A percentile compares a stretch with the other conserved stretches of the same genome.
Evolutionary conservation across 2,329 filamentous ascomycete genomes (phyloP).

Genomic region (Ophiostoma ips): DNA sequence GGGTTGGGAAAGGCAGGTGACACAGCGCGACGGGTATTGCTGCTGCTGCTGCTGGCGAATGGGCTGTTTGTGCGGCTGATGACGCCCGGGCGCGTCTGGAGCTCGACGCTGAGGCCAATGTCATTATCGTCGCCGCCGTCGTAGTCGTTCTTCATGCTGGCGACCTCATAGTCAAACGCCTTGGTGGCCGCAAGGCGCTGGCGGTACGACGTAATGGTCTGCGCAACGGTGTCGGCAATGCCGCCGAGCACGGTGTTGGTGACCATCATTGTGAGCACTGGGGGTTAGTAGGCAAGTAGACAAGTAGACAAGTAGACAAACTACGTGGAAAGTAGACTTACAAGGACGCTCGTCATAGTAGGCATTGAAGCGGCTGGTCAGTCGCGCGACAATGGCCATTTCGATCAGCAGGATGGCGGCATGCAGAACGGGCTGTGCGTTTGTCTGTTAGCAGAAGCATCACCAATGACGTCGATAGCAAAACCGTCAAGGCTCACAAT

Average conservation of each 20-base stretch:
- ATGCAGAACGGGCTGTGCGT: conserved; percentile 68
- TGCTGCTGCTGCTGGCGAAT: conserved; percentile 30
- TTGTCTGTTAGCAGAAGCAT: neutral
- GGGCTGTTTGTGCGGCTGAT: conserved; percentile 54
- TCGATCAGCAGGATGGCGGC: conserved; percentile 73
- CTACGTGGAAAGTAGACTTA: too few relatives aligned
- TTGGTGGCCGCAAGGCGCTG: conserved; percentile 45
- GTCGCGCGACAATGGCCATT: conserved; percentile 69
- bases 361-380: conserved; percentile 78
- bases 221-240: conserved; percentile 90
- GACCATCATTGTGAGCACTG: conserved; percentile 96
- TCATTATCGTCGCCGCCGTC: conserved; percentile 21
- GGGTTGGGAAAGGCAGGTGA: too few relatives aligned
- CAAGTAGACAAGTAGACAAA: neutral
- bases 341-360: conserved; percentile 86
- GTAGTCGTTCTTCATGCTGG: conserved; percentile 40
- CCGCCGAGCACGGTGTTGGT: conserved; percentile 93
- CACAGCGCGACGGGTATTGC: too few relatives aligned
- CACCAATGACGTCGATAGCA: neutral
- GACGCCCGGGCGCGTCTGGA: neutral
- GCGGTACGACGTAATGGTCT: conserved; percentile 76
- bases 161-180: conserved; percentile 36
- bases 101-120: neutral
- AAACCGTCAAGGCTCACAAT: conserved; percentile 40
- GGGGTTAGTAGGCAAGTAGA: neutral